Percentiles rank a stretch among this genome's conserved stretches.
Evolutionary conservation across 169 alveolate genomes (phyloP).

Genomic region (Cryptosporidium felis): DNA sequence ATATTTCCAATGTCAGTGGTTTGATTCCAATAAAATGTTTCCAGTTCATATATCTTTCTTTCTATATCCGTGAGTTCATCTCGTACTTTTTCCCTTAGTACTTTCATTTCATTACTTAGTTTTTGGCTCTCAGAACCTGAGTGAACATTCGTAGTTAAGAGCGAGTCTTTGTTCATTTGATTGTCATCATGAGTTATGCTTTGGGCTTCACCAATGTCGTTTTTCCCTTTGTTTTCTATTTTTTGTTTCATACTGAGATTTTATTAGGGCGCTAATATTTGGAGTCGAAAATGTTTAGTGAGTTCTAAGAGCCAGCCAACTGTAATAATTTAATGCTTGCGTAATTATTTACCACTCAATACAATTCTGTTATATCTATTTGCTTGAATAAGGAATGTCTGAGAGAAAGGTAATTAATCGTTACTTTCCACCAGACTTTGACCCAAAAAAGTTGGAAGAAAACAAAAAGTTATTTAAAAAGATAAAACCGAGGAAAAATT

Average conservation of each 20-base stretch:
- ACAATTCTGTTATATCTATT: too few relatives aligned
- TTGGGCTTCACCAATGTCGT: neutral
- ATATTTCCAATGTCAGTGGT: constrained; percentile 76
- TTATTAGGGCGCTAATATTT: too few relatives aligned
- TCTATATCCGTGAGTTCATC: constrained; percentile 70
- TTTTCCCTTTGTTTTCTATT: neutral
- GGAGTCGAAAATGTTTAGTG: too few relatives aligned
- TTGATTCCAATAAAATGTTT: constrained; percentile 72
- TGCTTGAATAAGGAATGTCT: constrained; percentile 92
- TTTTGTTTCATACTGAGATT: constrained; percentile 18
- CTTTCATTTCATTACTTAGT: constrained; percentile 70
- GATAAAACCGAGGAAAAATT: constrained; percentile 77
- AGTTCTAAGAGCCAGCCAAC: too few relatives aligned
- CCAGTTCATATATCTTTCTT: constrained; percentile 75
- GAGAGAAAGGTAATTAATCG: constrained; percentile 97
- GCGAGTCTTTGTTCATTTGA: neutral
- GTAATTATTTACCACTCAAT: too few relatives aligned
- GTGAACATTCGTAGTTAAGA: neutral
- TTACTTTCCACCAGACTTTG: constrained; percentile 99
- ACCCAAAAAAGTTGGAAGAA: constrained; percentile 92
- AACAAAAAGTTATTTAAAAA: constrained; percentile 83
- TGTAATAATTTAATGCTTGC: too few relatives aligned
- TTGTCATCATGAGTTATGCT: neutral
- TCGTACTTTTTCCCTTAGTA: constrained; percentile 64
- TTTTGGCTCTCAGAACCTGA: neutral